Evolutionary conservation across 768 basidiomycete genomes (phyloP).

Genomic region (Dioszegia crocea): DNA sequence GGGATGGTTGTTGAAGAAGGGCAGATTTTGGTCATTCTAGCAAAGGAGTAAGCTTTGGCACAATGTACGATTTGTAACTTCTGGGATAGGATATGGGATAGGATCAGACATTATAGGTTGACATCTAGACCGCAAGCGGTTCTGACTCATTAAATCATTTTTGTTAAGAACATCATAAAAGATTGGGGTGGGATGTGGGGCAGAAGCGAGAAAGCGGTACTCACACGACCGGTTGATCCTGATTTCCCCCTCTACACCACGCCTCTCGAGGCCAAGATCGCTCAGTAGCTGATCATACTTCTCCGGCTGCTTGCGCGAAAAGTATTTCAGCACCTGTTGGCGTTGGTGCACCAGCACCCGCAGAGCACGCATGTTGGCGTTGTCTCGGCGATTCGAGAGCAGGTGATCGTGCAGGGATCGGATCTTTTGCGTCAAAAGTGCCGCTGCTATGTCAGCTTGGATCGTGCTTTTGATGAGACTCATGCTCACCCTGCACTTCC

Average conservation of each 20-base stretch:
- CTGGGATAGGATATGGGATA: constrained; percentile 1
- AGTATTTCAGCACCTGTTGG: constrained; percentile 74
- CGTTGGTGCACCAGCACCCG: constrained; percentile 74
- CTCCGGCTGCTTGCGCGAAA: constrained; percentile 48
- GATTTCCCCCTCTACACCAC: constrained; percentile 83
- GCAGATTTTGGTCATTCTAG: constrained; percentile 24
- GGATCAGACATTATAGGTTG: constrained; percentile 27
- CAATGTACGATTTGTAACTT: constrained; percentile 1
- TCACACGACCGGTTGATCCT: constrained; percentile 46
- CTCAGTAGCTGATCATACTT: constrained; percentile 66
- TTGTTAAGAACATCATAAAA: constrained; percentile 37
- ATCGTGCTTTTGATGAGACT: no score
- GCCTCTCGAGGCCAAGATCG: constrained; percentile 70
- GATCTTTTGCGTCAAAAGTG: constrained; percentile 78
- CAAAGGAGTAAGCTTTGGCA: constrained; percentile 8
- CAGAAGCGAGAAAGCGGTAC: constrained; percentile 1
- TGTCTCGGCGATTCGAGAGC: constrained; percentile 61
- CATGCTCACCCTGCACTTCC: constrained; percentile 77
- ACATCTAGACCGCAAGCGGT: constrained; percentile 34
- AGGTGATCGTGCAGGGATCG: constrained; percentile 77
- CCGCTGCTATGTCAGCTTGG: constrained; percentile 57
- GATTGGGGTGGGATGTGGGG: background rate
- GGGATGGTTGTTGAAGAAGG: constrained; percentile 87
- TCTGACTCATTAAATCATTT: constrained; percentile 50
- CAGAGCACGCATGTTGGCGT: constrained; percentile 68